These are phyloP conservation scores for Trichoderma asperellum DNA, from an alignment of 2,329 filamentous ascomycete species.

Conservation along the genomic window DNA sequence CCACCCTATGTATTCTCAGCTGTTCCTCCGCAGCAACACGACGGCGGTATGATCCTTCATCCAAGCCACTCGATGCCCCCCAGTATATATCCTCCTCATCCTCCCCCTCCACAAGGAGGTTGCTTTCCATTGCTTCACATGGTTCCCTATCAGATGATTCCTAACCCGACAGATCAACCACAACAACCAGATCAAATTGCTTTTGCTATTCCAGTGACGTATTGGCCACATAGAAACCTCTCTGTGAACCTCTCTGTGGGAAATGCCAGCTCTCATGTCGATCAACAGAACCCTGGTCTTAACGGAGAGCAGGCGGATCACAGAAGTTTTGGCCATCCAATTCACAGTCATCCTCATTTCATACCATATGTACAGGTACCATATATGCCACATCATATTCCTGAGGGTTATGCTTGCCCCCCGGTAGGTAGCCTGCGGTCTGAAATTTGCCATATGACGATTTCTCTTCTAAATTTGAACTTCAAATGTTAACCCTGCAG, in stretches of 20 bases:
- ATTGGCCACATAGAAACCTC: not conserved
- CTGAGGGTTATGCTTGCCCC: not conserved
- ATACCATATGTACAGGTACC: not conserved
- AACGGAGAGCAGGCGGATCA: not conserved
- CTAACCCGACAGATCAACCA: slow-evolving; percentile 1
- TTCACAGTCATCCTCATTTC: not conserved
- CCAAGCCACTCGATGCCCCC: not conserved
- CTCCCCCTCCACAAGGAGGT: not conserved
- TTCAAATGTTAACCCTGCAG: not conserved
- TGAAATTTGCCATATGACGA: not conserved
- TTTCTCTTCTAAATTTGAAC: too few species aligned
- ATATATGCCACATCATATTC: not conserved
- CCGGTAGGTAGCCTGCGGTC: not conserved
- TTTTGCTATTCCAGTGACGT: not conserved
- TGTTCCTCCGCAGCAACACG: not conserved
- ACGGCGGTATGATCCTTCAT: not conserved
- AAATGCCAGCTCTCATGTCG: not conserved
- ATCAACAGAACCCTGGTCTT: slow-evolving; percentile 3
- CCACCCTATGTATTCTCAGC: not conserved
- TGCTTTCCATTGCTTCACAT: slow-evolving; percentile 11
- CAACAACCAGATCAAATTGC: not conserved
- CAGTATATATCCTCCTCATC: not conserved
- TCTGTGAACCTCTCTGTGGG: not conserved
- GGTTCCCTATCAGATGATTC: not conserved
- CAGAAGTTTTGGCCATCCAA: not conserved